Evolutionary conservation across 179 eudicot species (phyloP), one percentile per base, ranked within the genome.

Genomic region (Spergularia azorica): DNA sequence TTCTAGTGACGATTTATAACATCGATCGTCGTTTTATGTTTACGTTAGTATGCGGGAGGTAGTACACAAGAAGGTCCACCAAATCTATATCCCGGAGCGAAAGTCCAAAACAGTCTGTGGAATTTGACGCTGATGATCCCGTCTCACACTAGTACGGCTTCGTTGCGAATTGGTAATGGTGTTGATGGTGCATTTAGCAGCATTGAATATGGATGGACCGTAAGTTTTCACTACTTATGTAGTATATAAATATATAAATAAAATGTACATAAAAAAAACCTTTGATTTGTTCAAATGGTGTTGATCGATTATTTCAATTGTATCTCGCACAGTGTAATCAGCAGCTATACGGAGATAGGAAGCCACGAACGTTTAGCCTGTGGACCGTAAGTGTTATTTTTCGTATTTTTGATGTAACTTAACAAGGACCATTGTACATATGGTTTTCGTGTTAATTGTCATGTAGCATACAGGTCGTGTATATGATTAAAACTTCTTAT

Each of bases 171-270:
- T 21, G 69, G 76, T 13, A 62, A 17, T 62, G 68, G 76, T 66
- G 57, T 62, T 50, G 76, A 62, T 73, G 68, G 58, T 20, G 39
- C 57, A 36, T 73, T 46, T 52, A 50, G 4, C 21, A 73, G 76
- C 32, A 48, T 62, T 20, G 76, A 73, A 73, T 73, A 46, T 48
- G 76, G 76, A 60, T 73, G 55, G 39, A 73, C 76, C 13, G 76
- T 61, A 73, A 73, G 76, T 73, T 18, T 54, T 17, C 12, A n/a
- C 32, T 26, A 26, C 32, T 26, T 26, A 26, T 26, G 32, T 26
- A 26, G 2, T n/a, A n/a, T n/a, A n/a, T n/a, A 14, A 5, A 69
- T 20, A 2, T 26, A 0, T 59, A 18, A 18, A 56, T 11, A 15
- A 56, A 13, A 15, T 3, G 5, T 56, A 56, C 48, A 3, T 43